Evolutionary conservation across 306 rosid species (phyloP).

Genomic region (Castanea mollissima): DNA sequence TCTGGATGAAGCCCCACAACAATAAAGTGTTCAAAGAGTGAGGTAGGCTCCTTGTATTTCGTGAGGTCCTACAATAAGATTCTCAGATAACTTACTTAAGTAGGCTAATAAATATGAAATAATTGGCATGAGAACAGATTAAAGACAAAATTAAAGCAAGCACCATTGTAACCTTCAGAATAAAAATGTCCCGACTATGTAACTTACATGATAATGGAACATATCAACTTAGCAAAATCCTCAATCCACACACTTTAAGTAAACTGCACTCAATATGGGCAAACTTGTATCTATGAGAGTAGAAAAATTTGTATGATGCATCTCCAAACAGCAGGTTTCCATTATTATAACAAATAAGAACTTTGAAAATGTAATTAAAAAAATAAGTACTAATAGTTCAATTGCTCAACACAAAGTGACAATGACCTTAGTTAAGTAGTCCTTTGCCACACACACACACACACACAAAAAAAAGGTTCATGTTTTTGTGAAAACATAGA

Average conservation of each 20-base stretch:
- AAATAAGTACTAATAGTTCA: not conserved
- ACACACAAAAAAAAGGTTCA: not conserved
- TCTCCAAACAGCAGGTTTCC: not conserved
- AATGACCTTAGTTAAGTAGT: too few relatives aligned
- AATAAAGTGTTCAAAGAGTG: constrained; percentile 90
- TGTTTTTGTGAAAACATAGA: not conserved
- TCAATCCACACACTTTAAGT: not conserved
- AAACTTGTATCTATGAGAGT: not conserved
- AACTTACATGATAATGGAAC: not conserved
- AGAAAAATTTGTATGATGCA: not conserved
- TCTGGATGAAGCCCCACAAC: constrained; percentile 92
- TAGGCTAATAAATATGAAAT: constrained; percentile 22
- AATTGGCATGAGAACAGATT: constrained; percentile 19
- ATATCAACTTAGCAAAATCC: not conserved
- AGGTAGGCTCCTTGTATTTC: constrained; percentile 66
- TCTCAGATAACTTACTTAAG: constrained; percentile 30
- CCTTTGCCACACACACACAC: not conserved
- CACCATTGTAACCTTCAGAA: constrained; percentile 7
- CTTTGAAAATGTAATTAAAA: not conserved
- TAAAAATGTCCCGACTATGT: constrained; percentile 2
- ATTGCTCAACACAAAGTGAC: not conserved
- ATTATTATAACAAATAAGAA: not conserved
- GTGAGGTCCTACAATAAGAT: constrained; percentile 56
- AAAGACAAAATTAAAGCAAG: constrained; percentile 21
- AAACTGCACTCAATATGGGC: not conserved